Evolutionary conservation across 2,329 filamentous ascomycete species (phyloP), one percentile per base, ranked within the genome.

Genomic region (Beauveria sp.): DNA sequence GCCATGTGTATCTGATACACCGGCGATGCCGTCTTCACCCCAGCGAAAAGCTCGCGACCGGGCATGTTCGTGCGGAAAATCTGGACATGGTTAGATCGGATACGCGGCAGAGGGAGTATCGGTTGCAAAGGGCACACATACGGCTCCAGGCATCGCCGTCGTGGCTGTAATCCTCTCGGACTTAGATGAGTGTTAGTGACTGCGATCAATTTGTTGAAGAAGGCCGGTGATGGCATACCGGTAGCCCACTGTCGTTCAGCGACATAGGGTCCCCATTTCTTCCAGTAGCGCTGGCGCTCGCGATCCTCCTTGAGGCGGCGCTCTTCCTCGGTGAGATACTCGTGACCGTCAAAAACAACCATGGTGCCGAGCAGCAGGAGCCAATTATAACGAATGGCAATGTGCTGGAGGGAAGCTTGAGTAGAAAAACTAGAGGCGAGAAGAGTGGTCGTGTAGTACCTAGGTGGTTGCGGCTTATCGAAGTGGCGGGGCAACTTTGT

Each of bases 1-100:
- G 64, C 92, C 92, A 72, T 98, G 93, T 18, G 90, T 91, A 73
- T 97, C 93, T 65, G 77, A 96, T 31, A 98, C 92, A 72, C 93
- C 93, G 62, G 93, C 92, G 76, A 98, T 98, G 65, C 93, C 93
- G 73, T 98, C 93, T 73, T 98, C 93, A 65, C 93, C 93, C 93
- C 93, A 98, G 70, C 93, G 86, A 74, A 93, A 98, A 65, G 91
- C 86, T 75, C 93, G 86, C 64, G 90, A 93, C 69, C 92, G 86
- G 60, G 95, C 90, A 76, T 96, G 88, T 65, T 97, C 92, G 77
- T 98, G 92, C 31, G 91, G 89, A 74, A 98, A 98, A 78, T 97
- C 91, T 96, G 64, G 66, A 46, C 66, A 62, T 48, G 48, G 55
- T 42, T 45, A 42, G 61, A 50, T 38, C 14, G 52, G 31, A 3